Evolutionary conservation across 139 green algal species (phyloP).

Genomic region (Chlamydomonas sphaeroides): DNA sequence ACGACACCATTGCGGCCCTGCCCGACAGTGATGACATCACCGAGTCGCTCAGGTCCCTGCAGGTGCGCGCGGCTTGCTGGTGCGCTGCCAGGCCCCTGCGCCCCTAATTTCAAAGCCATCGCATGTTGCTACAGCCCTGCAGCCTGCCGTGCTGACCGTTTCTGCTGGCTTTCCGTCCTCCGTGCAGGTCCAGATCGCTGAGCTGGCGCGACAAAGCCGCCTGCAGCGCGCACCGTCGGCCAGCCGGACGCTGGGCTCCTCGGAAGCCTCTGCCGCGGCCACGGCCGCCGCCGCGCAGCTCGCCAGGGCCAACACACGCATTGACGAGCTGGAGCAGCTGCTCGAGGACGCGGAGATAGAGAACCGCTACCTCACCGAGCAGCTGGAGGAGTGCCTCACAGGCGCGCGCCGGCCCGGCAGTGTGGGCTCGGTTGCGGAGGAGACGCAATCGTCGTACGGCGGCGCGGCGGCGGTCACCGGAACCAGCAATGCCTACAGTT

Average conservation of each 20-base stretch:
- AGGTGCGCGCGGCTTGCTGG: no score
- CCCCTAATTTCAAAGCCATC: no score
- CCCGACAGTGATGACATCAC: conserved; percentile 4
- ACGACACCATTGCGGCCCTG: background rate
- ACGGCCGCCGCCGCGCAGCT: background rate
- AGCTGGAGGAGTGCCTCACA: conserved; percentile 46
- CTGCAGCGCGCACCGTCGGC: background rate
- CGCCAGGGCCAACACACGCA: background rate
- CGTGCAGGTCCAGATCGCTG: background rate
- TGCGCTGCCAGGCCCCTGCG: no score
- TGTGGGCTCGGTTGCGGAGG: conserved; percentile 18
- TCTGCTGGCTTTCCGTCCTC: background rate
- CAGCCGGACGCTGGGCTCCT: no score
- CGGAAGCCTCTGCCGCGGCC: background rate
- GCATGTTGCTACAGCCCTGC: background rate
- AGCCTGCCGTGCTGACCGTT: no score
- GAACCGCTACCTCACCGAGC: conserved; percentile 48
- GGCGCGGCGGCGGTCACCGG: conserved; percentile 9
- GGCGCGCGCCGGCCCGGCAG: conserved; percentile 18
- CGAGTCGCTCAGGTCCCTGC: background rate
- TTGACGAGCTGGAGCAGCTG: conserved; percentile 42
- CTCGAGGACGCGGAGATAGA: conserved; percentile 50
- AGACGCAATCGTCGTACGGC: conserved; percentile 8
- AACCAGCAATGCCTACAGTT: conserved; percentile 19
- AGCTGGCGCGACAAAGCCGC: conserved; percentile 7